A percentile compares a stretch with the other conserved stretches of the same genome.
phyloP scores from a whole-genome alignment of 2,329 filamentous ascomycete species.

The Eutypella sp. region DNA sequence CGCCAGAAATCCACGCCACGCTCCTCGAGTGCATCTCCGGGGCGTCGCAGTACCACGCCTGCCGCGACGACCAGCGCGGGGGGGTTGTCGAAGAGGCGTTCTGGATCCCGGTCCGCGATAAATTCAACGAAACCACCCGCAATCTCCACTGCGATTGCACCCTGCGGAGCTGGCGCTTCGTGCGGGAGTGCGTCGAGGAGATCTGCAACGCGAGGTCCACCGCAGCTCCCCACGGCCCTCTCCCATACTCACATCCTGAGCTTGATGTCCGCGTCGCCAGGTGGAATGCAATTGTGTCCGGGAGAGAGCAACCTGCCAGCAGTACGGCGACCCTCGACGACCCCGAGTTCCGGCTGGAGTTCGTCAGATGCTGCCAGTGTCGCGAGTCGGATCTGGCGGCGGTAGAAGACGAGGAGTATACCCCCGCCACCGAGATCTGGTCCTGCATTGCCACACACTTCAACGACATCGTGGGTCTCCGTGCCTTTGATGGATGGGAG shows the following conservation, averaged over 20 bases:
- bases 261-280: not conserved
- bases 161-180: not conserved
- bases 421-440: not conserved
- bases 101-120: not conserved
- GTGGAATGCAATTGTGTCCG: not conserved
- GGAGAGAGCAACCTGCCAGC: not conserved
- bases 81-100: no score
- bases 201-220: not conserved
- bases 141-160: no score
- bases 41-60: not conserved
- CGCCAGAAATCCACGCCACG: not conserved
- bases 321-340: not conserved
- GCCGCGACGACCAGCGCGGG: not conserved
- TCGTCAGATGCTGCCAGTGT: not conserved
- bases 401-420: not conserved
- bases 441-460: not conserved
- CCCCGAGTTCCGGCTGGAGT: not conserved
- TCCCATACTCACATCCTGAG: not conserved
- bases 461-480: not conserved
- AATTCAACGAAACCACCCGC: not conserved
- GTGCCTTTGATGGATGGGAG: not conserved
- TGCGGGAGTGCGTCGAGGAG: not conserved
- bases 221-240: not conserved
- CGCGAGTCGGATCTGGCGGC: no score
- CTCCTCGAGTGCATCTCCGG: not conserved